phyloP scores from a whole-genome alignment of 108 stramenopile species.

The Cyclotella kingstonii region DNA sequence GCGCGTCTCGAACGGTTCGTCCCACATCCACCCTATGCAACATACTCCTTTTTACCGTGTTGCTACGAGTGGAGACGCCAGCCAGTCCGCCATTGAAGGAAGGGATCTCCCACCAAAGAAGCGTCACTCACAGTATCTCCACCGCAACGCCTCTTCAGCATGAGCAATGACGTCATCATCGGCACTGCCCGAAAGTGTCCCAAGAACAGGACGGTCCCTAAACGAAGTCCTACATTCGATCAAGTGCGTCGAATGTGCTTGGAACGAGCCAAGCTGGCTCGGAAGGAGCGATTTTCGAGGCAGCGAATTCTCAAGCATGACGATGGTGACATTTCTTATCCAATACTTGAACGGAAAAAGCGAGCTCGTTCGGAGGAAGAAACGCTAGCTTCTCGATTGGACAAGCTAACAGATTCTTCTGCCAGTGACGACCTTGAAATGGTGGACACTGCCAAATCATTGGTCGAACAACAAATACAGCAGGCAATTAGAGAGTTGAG shows the following conservation, averaged over 20 bases:
- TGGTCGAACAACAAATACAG: slow-evolving; percentile 9
- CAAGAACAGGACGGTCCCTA: no score
- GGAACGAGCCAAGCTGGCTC: slow-evolving; percentile 18
- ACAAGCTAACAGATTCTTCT: no score
- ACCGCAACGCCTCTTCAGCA: no score
- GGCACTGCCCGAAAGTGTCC: slow-evolving; percentile 1
- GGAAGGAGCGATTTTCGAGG: slow-evolving; percentile 6
- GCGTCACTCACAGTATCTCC: no score
- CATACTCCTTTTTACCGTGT: no score
- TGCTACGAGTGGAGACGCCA: no score
- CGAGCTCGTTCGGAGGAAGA: neutral
- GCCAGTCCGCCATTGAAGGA: no score
- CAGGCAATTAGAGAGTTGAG: slow-evolving; percentile 1
- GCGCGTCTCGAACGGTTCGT: no score
- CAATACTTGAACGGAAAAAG: neutral
- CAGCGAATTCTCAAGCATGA: neutral
- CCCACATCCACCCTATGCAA: no score
- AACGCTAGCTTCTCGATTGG: neutral
- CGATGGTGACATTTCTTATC: neutral
- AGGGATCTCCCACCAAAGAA: no score
- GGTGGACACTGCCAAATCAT: neutral
- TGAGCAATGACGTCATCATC: no score
- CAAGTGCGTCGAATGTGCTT: slow-evolving; percentile 12
- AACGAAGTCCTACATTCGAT: no score
- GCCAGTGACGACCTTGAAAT: neutral